Evolutionary conservation across 495 filamentous ascomycete species (phyloP).

Genomic region (Cercophora samala): DNA sequence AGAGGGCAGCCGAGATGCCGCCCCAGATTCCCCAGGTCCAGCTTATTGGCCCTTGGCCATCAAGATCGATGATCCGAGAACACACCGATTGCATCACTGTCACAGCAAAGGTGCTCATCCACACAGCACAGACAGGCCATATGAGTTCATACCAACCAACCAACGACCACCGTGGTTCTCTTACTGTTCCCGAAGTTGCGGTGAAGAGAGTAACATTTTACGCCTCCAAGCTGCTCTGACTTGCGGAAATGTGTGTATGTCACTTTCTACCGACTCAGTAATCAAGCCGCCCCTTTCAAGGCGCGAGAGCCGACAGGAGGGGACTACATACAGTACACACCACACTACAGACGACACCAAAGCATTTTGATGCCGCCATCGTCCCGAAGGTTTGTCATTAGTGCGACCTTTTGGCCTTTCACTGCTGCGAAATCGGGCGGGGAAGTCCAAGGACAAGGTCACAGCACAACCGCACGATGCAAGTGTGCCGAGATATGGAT

Average conservation of each 20-base stretch:
- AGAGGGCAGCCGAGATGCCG: slow-evolving; percentile 8
- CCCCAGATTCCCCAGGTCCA: slow-evolving; percentile 4
- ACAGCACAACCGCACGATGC: not conserved
- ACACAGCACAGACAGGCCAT: slow-evolving; percentile 18
- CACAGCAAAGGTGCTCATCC: slow-evolving; percentile 11
- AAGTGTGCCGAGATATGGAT: not conserved
- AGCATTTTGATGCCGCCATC: not conserved
- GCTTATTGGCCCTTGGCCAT: slow-evolving; percentile 9
- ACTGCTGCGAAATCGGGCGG: not conserved
- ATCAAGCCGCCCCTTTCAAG: not conserved
- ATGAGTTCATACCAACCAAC: not conserved
- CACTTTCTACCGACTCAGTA: not conserved
- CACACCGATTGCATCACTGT: slow-evolving; percentile 24
- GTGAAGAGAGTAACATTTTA: slow-evolving; percentile 16
- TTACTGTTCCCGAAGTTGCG: slow-evolving; percentile 24
- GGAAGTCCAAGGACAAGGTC: not conserved
- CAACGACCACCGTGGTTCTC: not conserved
- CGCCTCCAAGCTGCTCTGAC: not conserved
- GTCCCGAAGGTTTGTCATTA: not conserved
- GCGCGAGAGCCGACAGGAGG: not conserved
- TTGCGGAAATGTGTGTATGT: not conserved
- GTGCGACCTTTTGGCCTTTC: not conserved
- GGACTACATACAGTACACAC: not conserved
- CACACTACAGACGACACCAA: not conserved
- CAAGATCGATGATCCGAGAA: slow-evolving; percentile 18